Base-by-base conservation (phyloP, 768 basidiomycete species). In the Butyriboletus loyo region DNA sequence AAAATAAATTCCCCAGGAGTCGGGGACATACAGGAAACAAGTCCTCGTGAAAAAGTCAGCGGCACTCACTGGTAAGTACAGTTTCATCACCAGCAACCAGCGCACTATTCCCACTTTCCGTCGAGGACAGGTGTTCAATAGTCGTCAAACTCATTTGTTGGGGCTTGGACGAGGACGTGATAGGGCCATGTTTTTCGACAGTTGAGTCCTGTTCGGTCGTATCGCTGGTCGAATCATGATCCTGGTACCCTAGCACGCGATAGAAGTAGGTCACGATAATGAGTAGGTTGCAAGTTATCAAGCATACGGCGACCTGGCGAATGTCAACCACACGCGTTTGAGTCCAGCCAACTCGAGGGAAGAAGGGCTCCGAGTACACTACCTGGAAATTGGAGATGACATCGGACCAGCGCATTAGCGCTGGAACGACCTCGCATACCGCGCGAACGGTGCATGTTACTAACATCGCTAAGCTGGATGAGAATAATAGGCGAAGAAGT, bases 231-330 rank as follows among this genome's bases (percentile, higher is more conserved):
- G 25, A 10, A 6, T 25, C 27, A 21, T 30, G 32, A 10, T 7
- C n/a, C 10, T 28, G 28, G 35, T 14, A 32, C 27, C 55, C 37
- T 7, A 66, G 37, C 13, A 56, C 39, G 19, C 66, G 59, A 48
- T 68, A 66, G 35, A 66, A 27, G 32, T 66, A 58, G 7, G 66
- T 68, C 38, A 44, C 57, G 21, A 67, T 46, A 31, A 67, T 57
- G 21, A 65, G 53, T 2, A 67, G 38, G 21, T 67, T 64, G 46
- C 62, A 65, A 8, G 56, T 53, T 7, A 63, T 30, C n/a, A 64
- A 22, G 25, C 50, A 54, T 7, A 48, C 30, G 1, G 59, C 49
- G n/a, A 55, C 34, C 66, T 67, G 49, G 27, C 5, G 9, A n/a
- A n/a, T 13, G 32, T 7, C 25, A 11, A 27, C 9, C n/a, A 25